Evolutionary conservation across 2,329 filamentous ascomycete genomes (phyloP).

Genomic region (Setomelanomma holmii): DNA sequence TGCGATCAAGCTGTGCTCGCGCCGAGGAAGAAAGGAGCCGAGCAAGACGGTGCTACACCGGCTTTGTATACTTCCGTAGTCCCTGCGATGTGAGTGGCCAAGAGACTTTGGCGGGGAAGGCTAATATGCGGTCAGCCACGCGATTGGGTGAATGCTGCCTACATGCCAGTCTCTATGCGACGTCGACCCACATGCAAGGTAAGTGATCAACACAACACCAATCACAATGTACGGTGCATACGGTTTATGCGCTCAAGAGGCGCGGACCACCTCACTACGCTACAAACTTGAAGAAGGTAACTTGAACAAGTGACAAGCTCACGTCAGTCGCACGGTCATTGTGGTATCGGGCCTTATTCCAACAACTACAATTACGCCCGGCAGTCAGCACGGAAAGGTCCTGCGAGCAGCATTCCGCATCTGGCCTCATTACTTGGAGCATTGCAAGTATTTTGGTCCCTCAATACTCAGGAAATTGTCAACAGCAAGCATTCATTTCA

Average conservation of each 20-base stretch:
- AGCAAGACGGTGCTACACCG: not conserved
- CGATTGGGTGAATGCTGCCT: not conserved
- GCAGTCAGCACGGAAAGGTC: not conserved
- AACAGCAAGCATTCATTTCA: too few species aligned
- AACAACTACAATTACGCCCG: not conserved
- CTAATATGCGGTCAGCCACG: not conserved
- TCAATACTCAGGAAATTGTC: too few species aligned
- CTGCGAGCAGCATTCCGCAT: too few species aligned
- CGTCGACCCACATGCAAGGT: not conserved
- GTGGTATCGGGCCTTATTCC: not conserved
- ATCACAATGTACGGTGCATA: slow-evolving; percentile 1
- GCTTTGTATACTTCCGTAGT: not conserved
- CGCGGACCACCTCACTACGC: not conserved
- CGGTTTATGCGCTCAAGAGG: not conserved
- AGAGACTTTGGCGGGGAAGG: not conserved
- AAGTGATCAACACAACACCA: slow-evolving; percentile 3
- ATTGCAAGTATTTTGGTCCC: too few species aligned
- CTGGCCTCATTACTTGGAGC: not conserved
- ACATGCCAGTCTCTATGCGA: not conserved
- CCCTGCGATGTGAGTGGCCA: not conserved
- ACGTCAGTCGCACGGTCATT: not conserved
- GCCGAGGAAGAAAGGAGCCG: not conserved
- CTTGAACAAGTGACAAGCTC: not conserved
- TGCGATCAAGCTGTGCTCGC: not conserved
- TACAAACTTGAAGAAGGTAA: too few species aligned